Conservation (phyloP, 345 rosid genomes). For the Corymbia maculata region DNA sequence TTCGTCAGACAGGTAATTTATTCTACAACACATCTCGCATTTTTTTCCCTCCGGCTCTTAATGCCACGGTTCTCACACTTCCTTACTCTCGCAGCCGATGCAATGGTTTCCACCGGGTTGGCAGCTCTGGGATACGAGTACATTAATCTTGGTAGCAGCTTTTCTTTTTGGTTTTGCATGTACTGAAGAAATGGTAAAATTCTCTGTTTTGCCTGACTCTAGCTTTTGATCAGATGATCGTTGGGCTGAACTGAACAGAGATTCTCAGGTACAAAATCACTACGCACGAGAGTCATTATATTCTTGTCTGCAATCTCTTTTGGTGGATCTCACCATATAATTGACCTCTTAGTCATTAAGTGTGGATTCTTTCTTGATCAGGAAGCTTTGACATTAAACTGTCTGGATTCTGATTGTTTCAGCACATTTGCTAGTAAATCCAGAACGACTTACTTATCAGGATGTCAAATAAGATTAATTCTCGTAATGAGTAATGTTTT, state of each 20-base stretch:
- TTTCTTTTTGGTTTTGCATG: not conserved
- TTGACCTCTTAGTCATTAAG: not conserved
- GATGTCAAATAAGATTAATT: not conserved
- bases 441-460: not conserved
- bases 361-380: not conserved
- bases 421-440: not conserved
- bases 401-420: not conserved
- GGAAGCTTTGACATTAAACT: not conserved
- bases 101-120: conserved; percentile 37
- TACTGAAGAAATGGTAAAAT: not conserved
- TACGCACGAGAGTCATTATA: not conserved
- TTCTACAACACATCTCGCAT: not conserved
- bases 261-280: conserved; percentile 12
- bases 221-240: conserved; percentile 21
- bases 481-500: not conserved
- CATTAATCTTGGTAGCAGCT: conserved; percentile 28
- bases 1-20: conserved; percentile 24
- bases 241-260: conserved; percentile 34
- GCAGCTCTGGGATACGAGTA: conserved; percentile 27
- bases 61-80: not conserved
- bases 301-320: not conserved
- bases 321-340: not conserved
- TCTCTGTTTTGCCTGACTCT: not conserved
- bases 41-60: not conserved
- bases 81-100: conserved; percentile 18